Conservation (phyloP, 192 early-diverging fungal species). For the Lobosporangium transversale region DNA sequence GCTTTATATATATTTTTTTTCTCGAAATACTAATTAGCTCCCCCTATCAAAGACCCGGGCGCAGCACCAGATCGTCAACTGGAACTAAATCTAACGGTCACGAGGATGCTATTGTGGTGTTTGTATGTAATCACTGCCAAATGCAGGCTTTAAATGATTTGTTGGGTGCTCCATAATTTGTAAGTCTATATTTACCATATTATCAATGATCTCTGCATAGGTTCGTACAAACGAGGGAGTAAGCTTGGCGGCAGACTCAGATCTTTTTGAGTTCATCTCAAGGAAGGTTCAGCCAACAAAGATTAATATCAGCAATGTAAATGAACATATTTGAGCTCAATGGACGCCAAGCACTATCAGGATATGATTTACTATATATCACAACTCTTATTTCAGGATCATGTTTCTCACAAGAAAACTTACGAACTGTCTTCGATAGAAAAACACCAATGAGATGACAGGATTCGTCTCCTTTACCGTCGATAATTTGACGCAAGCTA, state of each 20-base stretch:
- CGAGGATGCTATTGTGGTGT: slow-evolving; percentile 20
- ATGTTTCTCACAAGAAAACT: slow-evolving; percentile 1
- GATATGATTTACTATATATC: too few species aligned
- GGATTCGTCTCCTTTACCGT: slow-evolving; percentile 10
- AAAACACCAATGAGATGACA: background rate
- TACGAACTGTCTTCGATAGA: slow-evolving; percentile 1
- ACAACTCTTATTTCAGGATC: background rate
- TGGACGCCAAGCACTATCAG: too few species aligned
- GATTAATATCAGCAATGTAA: slow-evolving; percentile 27
- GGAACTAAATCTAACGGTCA: background rate
- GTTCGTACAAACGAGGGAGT: background rate
- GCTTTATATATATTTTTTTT: too few species aligned
- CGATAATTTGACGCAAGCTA: slow-evolving; percentile 10
- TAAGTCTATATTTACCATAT: too few species aligned
- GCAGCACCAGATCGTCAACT: background rate
- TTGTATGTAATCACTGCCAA: too few species aligned
- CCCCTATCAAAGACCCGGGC: slow-evolving; percentile 32
- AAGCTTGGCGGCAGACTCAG: slow-evolving; percentile 18
- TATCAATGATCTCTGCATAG: background rate
- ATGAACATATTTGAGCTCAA: too few species aligned
- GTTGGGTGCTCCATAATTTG: too few species aligned
- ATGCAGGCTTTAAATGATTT: too few species aligned
- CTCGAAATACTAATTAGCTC: slow-evolving; percentile 14
- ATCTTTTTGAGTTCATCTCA: slow-evolving; percentile 18
- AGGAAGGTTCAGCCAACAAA: slow-evolving; percentile 18